phyloP scores from a whole-genome alignment of 2,329 filamentous ascomycete species.

The Aspergillus versicolor region DNA sequence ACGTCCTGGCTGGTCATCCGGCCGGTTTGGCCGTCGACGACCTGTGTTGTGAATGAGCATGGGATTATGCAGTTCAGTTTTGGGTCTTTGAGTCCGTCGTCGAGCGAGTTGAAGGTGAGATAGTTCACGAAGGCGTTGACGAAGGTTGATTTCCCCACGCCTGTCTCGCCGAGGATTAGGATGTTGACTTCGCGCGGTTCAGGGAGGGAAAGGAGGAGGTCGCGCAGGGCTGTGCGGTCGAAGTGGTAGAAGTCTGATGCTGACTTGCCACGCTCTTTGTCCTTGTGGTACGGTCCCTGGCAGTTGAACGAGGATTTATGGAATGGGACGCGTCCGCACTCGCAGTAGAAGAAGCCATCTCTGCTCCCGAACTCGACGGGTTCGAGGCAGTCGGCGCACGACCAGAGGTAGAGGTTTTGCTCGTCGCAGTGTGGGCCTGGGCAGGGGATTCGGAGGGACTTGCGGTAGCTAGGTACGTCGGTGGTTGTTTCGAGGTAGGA shows the following conservation, averaged over 20 bases:
- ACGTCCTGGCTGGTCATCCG: slow-evolving; percentile 3
- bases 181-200: slow-evolving; percentile 8
- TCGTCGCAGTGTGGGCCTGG: slow-evolving; percentile 4
- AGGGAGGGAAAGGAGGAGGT: background rate
- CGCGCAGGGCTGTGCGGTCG: background rate
- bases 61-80: slow-evolving; percentile 5
- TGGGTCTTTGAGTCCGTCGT: slow-evolving; percentile 1
- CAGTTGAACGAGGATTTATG: slow-evolving; percentile 2
- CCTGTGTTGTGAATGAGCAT: slow-evolving; percentile 8
- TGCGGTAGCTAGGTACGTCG: slow-evolving; percentile 2
- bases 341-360: slow-evolving; percentile 9
- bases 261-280: too few relatives aligned
- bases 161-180: slow-evolving; percentile 4
- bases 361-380: slow-evolving; percentile 6
- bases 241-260: background rate
- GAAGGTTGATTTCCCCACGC: slow-evolving; percentile 11
- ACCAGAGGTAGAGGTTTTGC: background rate
- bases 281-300: background rate
- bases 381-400: slow-evolving; percentile 3
- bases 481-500: background rate
- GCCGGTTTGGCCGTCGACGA: background rate
- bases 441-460: slow-evolving; percentile 3
- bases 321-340: slow-evolving; percentile 5
- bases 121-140: slow-evolving; percentile 11
- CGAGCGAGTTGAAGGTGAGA: background rate